These are phyloP conservation scores for Crithidia acanthocephali DNA, from an alignment of 208 protist species.

Conservation along the genomic window DNA sequence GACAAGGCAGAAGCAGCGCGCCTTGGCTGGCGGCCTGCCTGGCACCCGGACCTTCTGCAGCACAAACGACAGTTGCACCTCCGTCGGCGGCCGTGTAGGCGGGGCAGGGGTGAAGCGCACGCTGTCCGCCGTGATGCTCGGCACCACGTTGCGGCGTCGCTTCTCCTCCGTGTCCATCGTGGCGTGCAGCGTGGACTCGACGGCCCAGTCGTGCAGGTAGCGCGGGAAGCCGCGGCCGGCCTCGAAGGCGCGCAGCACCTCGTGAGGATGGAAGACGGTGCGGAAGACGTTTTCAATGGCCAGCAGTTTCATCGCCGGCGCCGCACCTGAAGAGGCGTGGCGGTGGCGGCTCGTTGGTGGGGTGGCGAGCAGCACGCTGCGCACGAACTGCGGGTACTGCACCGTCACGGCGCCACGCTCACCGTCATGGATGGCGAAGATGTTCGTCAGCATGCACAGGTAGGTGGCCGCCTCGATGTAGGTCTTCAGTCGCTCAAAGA, in stretches of 20 bases:
- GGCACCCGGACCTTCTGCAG: slow-evolving; percentile 63
- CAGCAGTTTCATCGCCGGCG: slow-evolving; percentile 33
- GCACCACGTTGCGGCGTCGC: slow-evolving; percentile 61
- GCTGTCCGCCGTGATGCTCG: slow-evolving; percentile 33
- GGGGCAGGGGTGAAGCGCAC: slow-evolving; percentile 21
- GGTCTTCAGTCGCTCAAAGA: slow-evolving; percentile 58
- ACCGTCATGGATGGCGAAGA: slow-evolving; percentile 41
- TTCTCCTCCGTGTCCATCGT: slow-evolving; percentile 66
- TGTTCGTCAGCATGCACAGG: slow-evolving; percentile 48
- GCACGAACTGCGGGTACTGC: slow-evolving; percentile 62
- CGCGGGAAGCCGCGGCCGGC: slow-evolving; percentile 26
- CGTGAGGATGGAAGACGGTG: slow-evolving; percentile 31
- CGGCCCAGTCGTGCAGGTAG: slow-evolving; percentile 36
- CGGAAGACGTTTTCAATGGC: slow-evolving; percentile 57
- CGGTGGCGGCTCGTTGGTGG: slow-evolving; percentile 9
- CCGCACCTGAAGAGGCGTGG: not conserved
- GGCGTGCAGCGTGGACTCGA: slow-evolving; percentile 54
- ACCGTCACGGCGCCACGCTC: slow-evolving; percentile 30
- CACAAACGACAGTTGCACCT: slow-evolving; percentile 31
- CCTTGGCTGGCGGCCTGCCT: slow-evolving; percentile 27
- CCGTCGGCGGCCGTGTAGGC: slow-evolving; percentile 9
- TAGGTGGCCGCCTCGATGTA: slow-evolving; percentile 68
- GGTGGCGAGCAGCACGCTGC: slow-evolving; percentile 37
- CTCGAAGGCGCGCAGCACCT: slow-evolving; percentile 39
- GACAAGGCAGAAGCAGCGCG: slow-evolving; percentile 76